phyloP scores from a whole-genome alignment of 75 land plant genomes.

The Larix kaempferi region DNA sequence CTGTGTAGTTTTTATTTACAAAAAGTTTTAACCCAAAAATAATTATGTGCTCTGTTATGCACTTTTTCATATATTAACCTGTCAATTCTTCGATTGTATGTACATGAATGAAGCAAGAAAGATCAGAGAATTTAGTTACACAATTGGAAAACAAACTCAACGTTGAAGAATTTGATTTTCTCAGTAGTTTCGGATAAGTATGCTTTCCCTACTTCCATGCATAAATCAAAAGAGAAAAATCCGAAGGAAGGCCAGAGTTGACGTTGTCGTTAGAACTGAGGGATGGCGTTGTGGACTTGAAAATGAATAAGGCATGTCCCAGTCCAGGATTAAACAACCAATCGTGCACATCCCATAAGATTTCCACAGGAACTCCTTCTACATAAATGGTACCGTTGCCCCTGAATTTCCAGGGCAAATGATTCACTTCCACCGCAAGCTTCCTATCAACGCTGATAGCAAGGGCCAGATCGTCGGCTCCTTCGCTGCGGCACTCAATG shows the following conservation, averaged over 20 bases:
- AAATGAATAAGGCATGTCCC: slow-evolving; percentile 18
- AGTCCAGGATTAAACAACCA: slow-evolving; percentile 17
- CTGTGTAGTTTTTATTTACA: no score
- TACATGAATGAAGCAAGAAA: no score
- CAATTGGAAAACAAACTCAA: no score
- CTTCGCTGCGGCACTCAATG: slow-evolving; percentile 43
- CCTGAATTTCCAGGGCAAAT: slow-evolving; percentile 28
- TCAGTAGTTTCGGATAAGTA: no score
- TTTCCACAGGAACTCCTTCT: slow-evolving; percentile 15
- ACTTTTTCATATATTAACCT: no score
- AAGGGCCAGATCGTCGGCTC: slow-evolving; percentile 13
- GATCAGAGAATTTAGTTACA: no score
- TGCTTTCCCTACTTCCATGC: not conserved
- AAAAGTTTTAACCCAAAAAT: no score
- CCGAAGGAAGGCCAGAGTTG: not conserved
- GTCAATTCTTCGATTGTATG: no score
- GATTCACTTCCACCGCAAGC: slow-evolving; percentile 18
- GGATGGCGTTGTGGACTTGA: not conserved
- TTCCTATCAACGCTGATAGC: slow-evolving; percentile 8
- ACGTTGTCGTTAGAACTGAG: slow-evolving; percentile 10
- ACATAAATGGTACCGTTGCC: slow-evolving; percentile 23
- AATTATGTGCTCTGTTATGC: no score
- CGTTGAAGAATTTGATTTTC: no score
- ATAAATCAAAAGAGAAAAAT: not conserved
- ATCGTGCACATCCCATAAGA: slow-evolving; percentile 35